Conservation (phyloP, 768 basidiomycete genomes). For the Pholiota molesta region DNA sequence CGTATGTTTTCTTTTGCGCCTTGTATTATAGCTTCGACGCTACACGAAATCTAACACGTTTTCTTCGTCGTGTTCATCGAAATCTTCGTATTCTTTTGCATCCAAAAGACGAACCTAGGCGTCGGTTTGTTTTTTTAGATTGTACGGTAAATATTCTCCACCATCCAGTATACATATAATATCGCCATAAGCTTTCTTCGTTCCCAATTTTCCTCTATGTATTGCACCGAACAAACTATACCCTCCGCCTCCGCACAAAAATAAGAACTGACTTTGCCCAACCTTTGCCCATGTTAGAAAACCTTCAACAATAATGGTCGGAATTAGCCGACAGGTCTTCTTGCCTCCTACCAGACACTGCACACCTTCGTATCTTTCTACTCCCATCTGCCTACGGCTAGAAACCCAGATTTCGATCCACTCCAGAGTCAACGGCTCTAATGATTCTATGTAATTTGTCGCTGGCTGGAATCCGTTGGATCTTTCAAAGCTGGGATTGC, state of each 20-base stretch:
- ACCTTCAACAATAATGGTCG: too few relatives aligned
- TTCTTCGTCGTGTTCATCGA: constrained; percentile 12
- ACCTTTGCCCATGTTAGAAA: too few relatives aligned
- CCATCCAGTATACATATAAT: constrained; percentile 13
- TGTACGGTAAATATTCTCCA: constrained; percentile 14
- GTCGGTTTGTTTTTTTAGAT: constrained; percentile 17
- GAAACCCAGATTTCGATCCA: too few relatives aligned
- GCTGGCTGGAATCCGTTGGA: too few relatives aligned
- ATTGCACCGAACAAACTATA: constrained; percentile 3
- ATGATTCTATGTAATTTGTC: too few relatives aligned
- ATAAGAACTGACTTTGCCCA: neutral
- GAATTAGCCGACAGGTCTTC: too few relatives aligned
- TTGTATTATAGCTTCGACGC: constrained; percentile 24
- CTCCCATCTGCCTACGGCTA: too few relatives aligned
- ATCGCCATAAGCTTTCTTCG: constrained; percentile 2
- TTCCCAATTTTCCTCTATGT: constrained; percentile 1
- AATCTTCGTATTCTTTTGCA: constrained; percentile 10
- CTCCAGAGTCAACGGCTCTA: too few relatives aligned
- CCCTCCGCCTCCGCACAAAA: constrained; percentile 2
- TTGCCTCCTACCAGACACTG: too few relatives aligned
- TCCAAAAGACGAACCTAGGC: constrained; percentile 11
- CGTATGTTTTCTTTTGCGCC: constrained; percentile 12
- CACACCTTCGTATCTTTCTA: too few relatives aligned
- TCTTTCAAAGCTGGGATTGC: too few relatives aligned
- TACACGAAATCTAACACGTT: constrained; percentile 20